Conservation (phyloP, 2,329 filamentous ascomycete species). For the Aquanectria penicillioides region DNA sequence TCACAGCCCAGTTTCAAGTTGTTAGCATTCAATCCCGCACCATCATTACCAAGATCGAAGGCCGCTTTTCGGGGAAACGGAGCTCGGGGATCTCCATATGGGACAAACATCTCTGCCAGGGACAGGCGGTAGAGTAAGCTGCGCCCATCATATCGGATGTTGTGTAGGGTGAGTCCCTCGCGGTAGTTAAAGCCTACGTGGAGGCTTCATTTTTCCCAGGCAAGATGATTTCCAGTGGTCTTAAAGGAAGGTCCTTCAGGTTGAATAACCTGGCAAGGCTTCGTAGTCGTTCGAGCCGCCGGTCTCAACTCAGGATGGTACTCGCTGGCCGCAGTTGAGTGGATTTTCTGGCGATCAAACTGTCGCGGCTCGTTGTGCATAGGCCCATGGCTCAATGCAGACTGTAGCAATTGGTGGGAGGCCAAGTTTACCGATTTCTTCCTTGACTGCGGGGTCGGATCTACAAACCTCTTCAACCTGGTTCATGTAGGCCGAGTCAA, state of each 20-base stretch:
- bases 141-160: slow-evolving; percentile 72
- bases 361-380: slow-evolving; percentile 50
- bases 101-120: slow-evolving; percentile 74
- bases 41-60: slow-evolving; percentile 76
- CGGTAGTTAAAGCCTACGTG: slow-evolving; percentile 75
- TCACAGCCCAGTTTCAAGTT: slow-evolving; percentile 74
- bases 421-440: slow-evolving; percentile 52
- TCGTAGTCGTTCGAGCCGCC: slow-evolving; percentile 40
- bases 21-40: slow-evolving; percentile 72
- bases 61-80: slow-evolving; percentile 73
- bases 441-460: slow-evolving; percentile 53
- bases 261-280: slow-evolving; percentile 44
- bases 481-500: slow-evolving; percentile 60
- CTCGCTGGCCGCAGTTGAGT: slow-evolving; percentile 53
- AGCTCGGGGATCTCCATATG: slow-evolving; percentile 62
- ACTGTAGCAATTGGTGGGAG: slow-evolving; percentile 47
- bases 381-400: slow-evolving; percentile 45
- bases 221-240: slow-evolving; percentile 55
- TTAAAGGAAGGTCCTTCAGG: slow-evolving; percentile 47
- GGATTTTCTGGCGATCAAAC: slow-evolving; percentile 55
- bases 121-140: slow-evolving; percentile 72
- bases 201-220: slow-evolving; percentile 74
- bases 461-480: slow-evolving; percentile 58
- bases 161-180: slow-evolving; percentile 75
- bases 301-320: slow-evolving; percentile 45